Evolutionary conservation across 2,329 filamentous ascomycete genomes (phyloP).

Genomic region (Dactylellina sp.): DNA sequence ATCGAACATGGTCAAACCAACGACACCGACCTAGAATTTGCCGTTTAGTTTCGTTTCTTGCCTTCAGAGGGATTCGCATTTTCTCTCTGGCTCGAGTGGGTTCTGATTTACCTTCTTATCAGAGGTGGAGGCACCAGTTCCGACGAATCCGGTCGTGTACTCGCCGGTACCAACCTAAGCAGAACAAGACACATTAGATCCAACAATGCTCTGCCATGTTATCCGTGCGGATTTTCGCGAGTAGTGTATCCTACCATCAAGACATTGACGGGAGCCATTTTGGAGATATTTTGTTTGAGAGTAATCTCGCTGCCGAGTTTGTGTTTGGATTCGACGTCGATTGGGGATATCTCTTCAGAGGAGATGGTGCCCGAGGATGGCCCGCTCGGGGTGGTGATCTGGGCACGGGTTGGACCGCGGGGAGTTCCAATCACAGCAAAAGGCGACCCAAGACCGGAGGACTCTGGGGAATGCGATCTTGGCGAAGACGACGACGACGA

Average conservation of each 20-base stretch:
- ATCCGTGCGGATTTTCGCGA: constrained; percentile 19
- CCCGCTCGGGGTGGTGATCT: constrained; percentile 55
- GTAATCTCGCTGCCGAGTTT: constrained; percentile 45
- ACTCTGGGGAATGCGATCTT: constrained; percentile 57
- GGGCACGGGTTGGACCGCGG: constrained; percentile 56
- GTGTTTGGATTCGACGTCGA: constrained; percentile 54
- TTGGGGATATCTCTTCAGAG: constrained; percentile 56
- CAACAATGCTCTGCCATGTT: constrained; percentile 18
- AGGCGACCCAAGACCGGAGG: constrained; percentile 52
- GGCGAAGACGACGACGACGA: constrained; percentile 55
- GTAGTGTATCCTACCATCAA: constrained; percentile 73
- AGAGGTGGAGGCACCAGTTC: constrained; percentile 81
- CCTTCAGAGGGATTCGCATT: constrained; percentile 17
- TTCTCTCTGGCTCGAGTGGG: constrained; percentile 4
- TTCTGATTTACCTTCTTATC: constrained; percentile 77
- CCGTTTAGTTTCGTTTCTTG: constrained; percentile 30
- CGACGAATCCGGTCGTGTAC: constrained; percentile 96
- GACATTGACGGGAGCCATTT: constrained; percentile 70
- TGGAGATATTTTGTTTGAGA: constrained; percentile 62
- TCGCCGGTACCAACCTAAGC: constrained; percentile 85
- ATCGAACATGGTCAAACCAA: constrained; percentile 89
- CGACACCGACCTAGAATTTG: constrained; percentile 76
- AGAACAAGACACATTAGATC: constrained; percentile 15
- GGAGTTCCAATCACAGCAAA: constrained; percentile 57
- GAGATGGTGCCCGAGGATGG: constrained; percentile 49